Percentiles rank a stretch among this genome's conserved stretches.
Conservation (phyloP, 768 basidiomycete species). For the Lactifluus piperatus region DNA sequence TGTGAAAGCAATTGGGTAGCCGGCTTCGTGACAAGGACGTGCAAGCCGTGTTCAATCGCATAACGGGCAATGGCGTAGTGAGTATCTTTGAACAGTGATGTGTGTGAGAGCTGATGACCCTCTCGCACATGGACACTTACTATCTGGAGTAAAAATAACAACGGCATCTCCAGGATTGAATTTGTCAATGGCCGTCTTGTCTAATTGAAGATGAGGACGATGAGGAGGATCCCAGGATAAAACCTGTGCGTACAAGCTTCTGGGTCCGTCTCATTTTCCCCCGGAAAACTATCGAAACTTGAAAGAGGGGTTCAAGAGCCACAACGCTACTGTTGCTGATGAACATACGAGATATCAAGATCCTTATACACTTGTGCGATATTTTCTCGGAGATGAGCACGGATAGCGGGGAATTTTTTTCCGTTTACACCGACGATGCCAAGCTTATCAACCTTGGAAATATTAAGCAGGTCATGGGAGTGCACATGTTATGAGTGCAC, state of each 20-base stretch:
- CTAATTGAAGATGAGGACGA: conserved; percentile 31
- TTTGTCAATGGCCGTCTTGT: conserved; percentile 72
- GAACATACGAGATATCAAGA: conserved; percentile 68
- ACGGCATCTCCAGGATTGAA: conserved; percentile 80
- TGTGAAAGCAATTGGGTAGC: conserved; percentile 81
- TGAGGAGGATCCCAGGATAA: background rate
- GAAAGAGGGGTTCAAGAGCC: background rate
- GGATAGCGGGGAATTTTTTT: conserved; percentile 79
- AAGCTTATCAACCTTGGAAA: conserved; percentile 51
- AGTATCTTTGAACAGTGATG: conserved; percentile 43
- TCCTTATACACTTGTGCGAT: conserved; percentile 80
- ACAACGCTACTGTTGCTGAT: background rate
- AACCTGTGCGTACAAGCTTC: conserved; percentile 62
- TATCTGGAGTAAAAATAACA: conserved; percentile 89
- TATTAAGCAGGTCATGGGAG: conserved; percentile 12
- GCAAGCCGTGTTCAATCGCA: conserved; percentile 76
- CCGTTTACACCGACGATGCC: conserved; percentile 89
- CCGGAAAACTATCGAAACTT: conserved; percentile 76
- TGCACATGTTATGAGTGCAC: conserved; percentile 12
- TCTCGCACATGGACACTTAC: conserved; percentile 33
- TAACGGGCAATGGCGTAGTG: conserved; percentile 81
- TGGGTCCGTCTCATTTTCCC: conserved; percentile 55
- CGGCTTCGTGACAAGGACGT: conserved; percentile 90
- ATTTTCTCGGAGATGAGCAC: conserved; percentile 71
- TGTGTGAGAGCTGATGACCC: background rate